Evolutionary conservation across 495 filamentous ascomycete species (phyloP), one percentile per base, ranked within the genome.

Genomic region (Aspergillus coremiiformis): DNA sequence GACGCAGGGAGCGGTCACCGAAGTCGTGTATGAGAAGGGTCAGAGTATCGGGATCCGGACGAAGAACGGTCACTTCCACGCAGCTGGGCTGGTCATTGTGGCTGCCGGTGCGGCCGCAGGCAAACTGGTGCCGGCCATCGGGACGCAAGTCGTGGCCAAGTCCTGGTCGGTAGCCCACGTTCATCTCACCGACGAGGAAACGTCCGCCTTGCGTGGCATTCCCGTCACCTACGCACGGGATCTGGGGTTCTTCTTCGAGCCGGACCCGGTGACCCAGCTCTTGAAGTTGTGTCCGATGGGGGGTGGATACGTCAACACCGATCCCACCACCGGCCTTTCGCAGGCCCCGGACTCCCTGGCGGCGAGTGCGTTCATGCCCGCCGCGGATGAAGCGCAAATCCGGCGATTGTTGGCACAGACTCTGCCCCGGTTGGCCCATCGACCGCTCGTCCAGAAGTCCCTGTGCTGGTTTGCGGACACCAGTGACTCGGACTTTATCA

Each of bases 391-490:
- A 58, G 56, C 49, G 39, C 59, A 66, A 51, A 47, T 80, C 30
- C 63, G 76, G 22, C 63, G 66, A 44, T 51, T 80, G 47, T 54
- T 83, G 39, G 52, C 59, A 23, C 67, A 83, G 41, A 75, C 76
- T 19, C 56, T 82, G 5, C 79, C 78, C 0, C 52, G 55, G 12
- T 59, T 82, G 19, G 71, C 73, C 7, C 67, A 77, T 21, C 57
- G 76, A n/a, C 76, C 75, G 12, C 56, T 81, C 17, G 70, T 79
- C 15, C 54, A 67, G 27, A 69, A 67, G 44, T 66, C 59, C 21
- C 57, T 83, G 21, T 84, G 79, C 53, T 84, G 79, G 78, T 80
- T 75, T 61, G 74, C 73, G 14, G 78, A 81, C 56, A 76, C 72
- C 20, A 70, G 66, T 22, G 78, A 81, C 57, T 75, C 75, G 23